phyloP scores from a whole-genome alignment of 345 rosid species.

The Citrus maxima region DNA sequence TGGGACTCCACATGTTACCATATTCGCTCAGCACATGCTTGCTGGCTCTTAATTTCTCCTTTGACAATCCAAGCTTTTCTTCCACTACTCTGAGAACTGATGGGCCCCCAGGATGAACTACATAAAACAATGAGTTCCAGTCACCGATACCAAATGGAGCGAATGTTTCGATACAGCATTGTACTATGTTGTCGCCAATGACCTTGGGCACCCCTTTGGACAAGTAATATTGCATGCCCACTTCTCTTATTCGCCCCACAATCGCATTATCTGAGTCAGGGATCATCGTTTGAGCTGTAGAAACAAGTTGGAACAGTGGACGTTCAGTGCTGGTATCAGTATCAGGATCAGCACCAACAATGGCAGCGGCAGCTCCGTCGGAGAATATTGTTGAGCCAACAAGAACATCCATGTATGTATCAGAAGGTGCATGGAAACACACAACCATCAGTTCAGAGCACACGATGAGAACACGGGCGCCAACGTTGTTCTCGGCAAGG shows the following conservation, averaged over 20 bases:
- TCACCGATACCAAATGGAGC: background rate
- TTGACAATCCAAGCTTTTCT: background rate
- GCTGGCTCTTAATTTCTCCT: background rate
- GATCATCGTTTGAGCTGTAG: background rate
- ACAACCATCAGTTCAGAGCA: background rate
- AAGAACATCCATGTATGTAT: background rate
- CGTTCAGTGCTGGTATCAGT: background rate
- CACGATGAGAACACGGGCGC: conserved; percentile 4
- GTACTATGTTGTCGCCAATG: background rate
- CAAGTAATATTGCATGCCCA: background rate
- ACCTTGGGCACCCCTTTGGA: background rate
- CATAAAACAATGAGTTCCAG: conserved; percentile 12
- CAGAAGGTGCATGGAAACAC: conserved; percentile 10
- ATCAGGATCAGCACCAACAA: background rate
- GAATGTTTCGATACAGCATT: background rate
- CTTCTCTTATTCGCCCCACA: background rate
- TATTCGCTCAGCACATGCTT: background rate
- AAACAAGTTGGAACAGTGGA: background rate
- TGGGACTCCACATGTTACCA: background rate
- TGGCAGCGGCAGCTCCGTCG: conserved; percentile 1
- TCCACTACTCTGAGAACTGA: background rate
- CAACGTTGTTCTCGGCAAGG: background rate
- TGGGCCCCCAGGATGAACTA: conserved; percentile 1
- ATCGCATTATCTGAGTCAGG: conserved; percentile 1
- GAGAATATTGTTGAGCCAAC: background rate